Evolutionary conservation across 345 rosid species (phyloP).

Genomic region (Noccaea bulbosa): DNA sequence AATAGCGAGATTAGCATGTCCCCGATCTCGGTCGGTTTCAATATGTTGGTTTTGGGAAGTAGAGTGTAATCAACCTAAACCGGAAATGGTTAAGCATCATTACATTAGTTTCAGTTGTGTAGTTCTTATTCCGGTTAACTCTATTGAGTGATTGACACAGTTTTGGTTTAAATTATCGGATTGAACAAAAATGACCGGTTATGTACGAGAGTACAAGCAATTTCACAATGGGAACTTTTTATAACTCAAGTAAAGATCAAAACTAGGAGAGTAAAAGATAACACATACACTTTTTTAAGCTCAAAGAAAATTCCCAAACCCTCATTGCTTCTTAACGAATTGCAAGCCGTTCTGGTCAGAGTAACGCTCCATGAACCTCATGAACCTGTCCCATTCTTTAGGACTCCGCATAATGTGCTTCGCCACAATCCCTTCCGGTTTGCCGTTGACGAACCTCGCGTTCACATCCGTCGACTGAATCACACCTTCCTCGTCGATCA

Average conservation of each 20-base stretch:
- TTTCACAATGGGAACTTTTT: background rate
- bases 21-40: too few relatives aligned
- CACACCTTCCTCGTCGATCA: constrained; percentile 95
- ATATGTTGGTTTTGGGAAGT: background rate
- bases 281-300: constrained; percentile 37
- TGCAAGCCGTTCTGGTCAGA: constrained; percentile 83
- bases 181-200: background rate
- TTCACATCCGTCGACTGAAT: constrained; percentile 91
- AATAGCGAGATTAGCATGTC: constrained; percentile 7
- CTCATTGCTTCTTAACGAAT: constrained; percentile 73
- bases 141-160: background rate
- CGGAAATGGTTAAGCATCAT: background rate
- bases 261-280: constrained; percentile 20
- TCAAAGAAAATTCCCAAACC: background rate
- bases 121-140: background rate
- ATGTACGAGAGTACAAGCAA: background rate
- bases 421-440: constrained; percentile 83
- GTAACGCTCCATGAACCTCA: constrained; percentile 97
- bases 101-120: background rate
- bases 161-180: background rate
- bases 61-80: background rate
- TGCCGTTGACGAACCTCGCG: constrained; percentile 92
- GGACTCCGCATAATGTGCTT: constrained; percentile 83
- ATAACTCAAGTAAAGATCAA: constrained; percentile 28
- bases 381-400: constrained; percentile 92